Evolutionary conservation across 148 eudicot species (phyloP).

Genomic region (Chenopodium berlandieri): DNA sequence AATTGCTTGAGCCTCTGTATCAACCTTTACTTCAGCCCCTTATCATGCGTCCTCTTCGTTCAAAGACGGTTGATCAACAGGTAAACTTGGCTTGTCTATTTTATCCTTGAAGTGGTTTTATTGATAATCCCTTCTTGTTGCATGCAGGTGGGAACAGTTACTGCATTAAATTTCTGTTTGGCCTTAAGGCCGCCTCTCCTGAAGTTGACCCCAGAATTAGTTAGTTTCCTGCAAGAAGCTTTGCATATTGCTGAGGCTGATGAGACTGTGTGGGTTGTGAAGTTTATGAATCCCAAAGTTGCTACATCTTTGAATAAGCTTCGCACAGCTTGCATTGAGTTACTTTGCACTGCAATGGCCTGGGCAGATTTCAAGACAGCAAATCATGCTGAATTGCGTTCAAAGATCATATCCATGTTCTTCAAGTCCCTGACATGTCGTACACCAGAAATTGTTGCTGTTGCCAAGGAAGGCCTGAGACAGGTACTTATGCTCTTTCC

Average conservation of each 20-base stretch:
- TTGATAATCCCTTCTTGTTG: constrained; percentile 12
- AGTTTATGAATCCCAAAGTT: constrained; percentile 87
- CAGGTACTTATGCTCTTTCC: constrained; percentile 51
- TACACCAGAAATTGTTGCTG: constrained; percentile 89
- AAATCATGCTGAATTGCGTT: constrained; percentile 81
- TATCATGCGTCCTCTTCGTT: constrained; percentile 76
- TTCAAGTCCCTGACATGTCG: constrained; percentile 92
- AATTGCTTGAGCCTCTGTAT: constrained; percentile 91
- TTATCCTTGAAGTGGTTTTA: not conserved
- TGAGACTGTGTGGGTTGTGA: constrained; percentile 86
- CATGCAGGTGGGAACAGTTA: constrained; percentile 90
- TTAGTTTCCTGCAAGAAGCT: constrained; percentile 90
- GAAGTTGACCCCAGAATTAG: constrained; percentile 84
- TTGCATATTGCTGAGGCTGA: constrained; percentile 95
- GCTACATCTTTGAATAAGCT: constrained; percentile 82
- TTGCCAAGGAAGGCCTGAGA: constrained; percentile 93
- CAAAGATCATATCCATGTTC: constrained; percentile 93
- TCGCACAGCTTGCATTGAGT: constrained; percentile 95
- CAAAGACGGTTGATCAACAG: constrained; percentile 97
- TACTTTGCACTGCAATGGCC: constrained; percentile 97
- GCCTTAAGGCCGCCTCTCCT: constrained; percentile 98
- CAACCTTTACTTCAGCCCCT: constrained; percentile 94
- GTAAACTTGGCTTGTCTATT: constrained; percentile 33
- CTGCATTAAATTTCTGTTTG: constrained; percentile 93
- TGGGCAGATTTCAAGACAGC: constrained; percentile 95